phyloP scores from a whole-genome alignment of 1,284 basidiomycete species.

The Coniophora puteana region DNA sequence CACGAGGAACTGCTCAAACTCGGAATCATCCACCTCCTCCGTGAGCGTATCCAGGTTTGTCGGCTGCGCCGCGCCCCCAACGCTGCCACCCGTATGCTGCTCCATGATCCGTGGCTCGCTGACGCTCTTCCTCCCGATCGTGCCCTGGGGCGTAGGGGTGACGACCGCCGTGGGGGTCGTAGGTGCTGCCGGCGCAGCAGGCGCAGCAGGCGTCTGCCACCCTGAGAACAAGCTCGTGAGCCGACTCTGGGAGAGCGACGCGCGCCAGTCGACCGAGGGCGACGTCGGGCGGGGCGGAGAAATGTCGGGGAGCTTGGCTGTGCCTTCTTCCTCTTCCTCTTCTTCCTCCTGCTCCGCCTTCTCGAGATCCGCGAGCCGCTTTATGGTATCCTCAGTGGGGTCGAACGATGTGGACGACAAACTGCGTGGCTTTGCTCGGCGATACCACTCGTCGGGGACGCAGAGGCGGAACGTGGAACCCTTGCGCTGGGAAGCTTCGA shows the following conservation, averaged over 20 bases:
- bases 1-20: slow-evolving; percentile 67
- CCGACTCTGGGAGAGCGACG: slow-evolving; percentile 52
- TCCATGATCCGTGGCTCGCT: slow-evolving; percentile 63
- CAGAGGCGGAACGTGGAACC: slow-evolving; percentile 53
- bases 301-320: slow-evolving; percentile 45
- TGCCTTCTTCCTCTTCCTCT: slow-evolving; percentile 55
- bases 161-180: slow-evolving; percentile 27
- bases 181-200: too few species aligned
- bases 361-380: slow-evolving; percentile 47
- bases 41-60: too few species aligned
- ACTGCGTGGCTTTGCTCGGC: slow-evolving; percentile 56
- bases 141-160: slow-evolving; percentile 16
- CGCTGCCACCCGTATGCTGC: slow-evolving; percentile 32
- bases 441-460: slow-evolving; percentile 78
- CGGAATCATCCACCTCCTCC: slow-evolving; percentile 42
- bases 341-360: too few species aligned
- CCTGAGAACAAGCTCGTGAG: slow-evolving; percentile 62
- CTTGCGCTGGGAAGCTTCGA: slow-evolving; percentile 14
- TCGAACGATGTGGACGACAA: slow-evolving; percentile 41
- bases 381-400: slow-evolving; percentile 50
- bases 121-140: slow-evolving; percentile 51
- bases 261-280: slow-evolving; percentile 38
- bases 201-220: slow-evolving; percentile 48
- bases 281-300: slow-evolving; percentile 7
- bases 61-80: slow-evolving; percentile 11